A percentile compares a stretch with the other conserved stretches of the same genome.
Conservation (phyloP, 2,329 filamentous ascomycete species). For the Colletotrichum tabaci region DNA sequence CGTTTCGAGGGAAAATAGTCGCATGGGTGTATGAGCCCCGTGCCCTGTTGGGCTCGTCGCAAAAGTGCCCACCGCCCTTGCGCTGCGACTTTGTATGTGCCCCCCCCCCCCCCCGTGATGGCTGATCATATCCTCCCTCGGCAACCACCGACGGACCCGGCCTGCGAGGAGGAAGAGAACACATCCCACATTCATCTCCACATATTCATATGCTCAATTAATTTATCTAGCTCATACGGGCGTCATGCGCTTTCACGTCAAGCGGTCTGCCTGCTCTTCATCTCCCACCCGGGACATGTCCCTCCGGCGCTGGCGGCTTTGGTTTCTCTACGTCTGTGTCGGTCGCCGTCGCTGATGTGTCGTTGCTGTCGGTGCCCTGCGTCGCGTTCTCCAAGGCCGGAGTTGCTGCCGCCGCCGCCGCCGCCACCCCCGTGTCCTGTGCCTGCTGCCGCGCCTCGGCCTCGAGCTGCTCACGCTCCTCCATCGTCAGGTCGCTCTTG, state of each 20-base stretch:
- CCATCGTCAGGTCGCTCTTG: constrained; percentile 44
- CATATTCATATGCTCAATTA: not conserved
- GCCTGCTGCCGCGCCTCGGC: constrained; percentile 18
- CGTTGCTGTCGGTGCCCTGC: not conserved
- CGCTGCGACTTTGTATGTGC: not conserved
- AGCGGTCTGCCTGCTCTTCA: not conserved
- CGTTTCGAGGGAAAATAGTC: not conserved
- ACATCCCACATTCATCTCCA: not conserved
- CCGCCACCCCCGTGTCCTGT: too few species aligned
- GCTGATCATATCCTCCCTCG: constrained; percentile 1
- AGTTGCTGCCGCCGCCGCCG: too few species aligned
- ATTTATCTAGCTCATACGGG: constrained; percentile 7
- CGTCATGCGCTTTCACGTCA: not conserved
- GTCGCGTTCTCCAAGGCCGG: not conserved
- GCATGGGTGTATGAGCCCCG: not conserved
- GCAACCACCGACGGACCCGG: not conserved
- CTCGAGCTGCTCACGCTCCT: constrained; percentile 43
- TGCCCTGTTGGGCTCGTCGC: not conserved
- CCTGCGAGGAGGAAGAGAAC: not conserved
- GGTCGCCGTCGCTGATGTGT: constrained; percentile 25
- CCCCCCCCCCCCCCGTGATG: not conserved
- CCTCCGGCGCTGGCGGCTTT: constrained; percentile 6
- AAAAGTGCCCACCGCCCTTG: not conserved
- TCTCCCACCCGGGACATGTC: constrained; percentile 4
- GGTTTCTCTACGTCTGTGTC: constrained; percentile 31